Evolutionary conservation across 257 asterid genomes (phyloP), one percentile per base, ranked within the genome.

Genomic region (Ligustrum vulgare): DNA sequence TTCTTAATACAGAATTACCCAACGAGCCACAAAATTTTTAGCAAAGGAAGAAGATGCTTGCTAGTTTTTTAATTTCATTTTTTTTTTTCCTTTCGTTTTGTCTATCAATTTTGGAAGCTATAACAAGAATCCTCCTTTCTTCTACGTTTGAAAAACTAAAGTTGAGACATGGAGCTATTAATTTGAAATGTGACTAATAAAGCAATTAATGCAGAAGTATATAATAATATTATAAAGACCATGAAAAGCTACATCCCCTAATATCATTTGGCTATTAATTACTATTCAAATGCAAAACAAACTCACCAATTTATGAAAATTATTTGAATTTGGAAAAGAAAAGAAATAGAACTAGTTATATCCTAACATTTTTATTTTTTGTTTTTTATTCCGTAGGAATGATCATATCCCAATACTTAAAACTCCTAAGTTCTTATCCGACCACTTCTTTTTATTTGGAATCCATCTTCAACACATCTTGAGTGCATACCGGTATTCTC

Each of bases 91-190:
- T 45, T 45, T 13, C 54, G 12, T 45, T 45, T 45, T 45, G 6
- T 45, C 8, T 7, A 13, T 15, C n/a, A 45, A 45, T 15, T 45
- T 20, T 45, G 56, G 56, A 45, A 45, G 56, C 56, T 15, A n/a
- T 15, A 6, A 18, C 2, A 54, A 54, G 63, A 54, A n/a, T 54
- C 63, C 28, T 54, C 63, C 63, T 54, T 51, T 54, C 25, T 54
- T 54, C 63, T 18, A 54, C 63, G n/a, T 54, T 54, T 54, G 28
- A n/a, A 54, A 54, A 54, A 54, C 63, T 54, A 54, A 54, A 51
- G 62, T 51, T 51, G n/a, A 54, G 63, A 7, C n/a, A n/a, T 54
- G 10, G 63, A 54, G 25, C 11, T 16, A 54, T 54, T 16, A n/a
- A 54, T 5, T 54, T 54, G 63, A 54, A 51, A n/a, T n/a, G n/a